Conservation (phyloP, 1,284 basidiomycete genomes). For the Sphagnurus paluster region DNA sequence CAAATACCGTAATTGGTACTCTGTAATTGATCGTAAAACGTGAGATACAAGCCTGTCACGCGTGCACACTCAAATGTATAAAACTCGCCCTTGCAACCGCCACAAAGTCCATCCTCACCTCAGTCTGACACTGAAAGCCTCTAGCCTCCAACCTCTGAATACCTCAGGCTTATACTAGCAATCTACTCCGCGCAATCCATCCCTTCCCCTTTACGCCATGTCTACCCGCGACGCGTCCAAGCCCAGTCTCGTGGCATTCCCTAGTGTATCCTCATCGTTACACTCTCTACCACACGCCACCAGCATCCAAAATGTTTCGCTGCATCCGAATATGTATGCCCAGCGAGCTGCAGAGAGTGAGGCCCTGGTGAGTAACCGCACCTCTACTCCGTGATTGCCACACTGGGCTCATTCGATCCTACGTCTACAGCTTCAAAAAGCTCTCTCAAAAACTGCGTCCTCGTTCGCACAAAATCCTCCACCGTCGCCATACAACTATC, state of each 20-base stretch:
- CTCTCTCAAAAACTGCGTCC: constrained; percentile 46
- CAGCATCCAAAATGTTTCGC: constrained; percentile 58
- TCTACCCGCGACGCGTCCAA: constrained; percentile 23
- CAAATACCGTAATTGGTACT: constrained; percentile 17
- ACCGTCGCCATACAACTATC: constrained; percentile 34
- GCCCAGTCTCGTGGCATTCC: constrained; percentile 63
- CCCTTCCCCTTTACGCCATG: constrained; percentile 13
- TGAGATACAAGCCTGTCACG: constrained; percentile 24
- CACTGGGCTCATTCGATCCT: constrained; percentile 11
- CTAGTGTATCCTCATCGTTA: constrained; percentile 65
- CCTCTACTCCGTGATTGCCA: background rate
- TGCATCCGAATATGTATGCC: constrained; percentile 70
- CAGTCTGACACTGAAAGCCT: too few relatives aligned
- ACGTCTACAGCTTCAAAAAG: constrained; percentile 46
- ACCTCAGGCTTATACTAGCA: background rate
- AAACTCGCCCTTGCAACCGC: constrained; percentile 17
- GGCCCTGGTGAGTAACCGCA: constrained; percentile 58
- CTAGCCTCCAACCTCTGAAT: constrained; percentile 4
- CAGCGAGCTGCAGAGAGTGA: constrained; percentile 67
- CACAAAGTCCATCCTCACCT: constrained; percentile 17
- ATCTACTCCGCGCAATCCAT: constrained; percentile 4
- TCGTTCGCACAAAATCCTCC: constrained; percentile 31
- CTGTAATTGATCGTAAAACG: constrained; percentile 21
- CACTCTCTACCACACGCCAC: constrained; percentile 69
- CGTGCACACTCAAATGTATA: constrained; percentile 19